A percentile compares a stretch with the other conserved stretches of the same genome.
Conservation (phyloP, 2,329 filamentous ascomycete species). For the Annulohypoxylon truncatum region DNA sequence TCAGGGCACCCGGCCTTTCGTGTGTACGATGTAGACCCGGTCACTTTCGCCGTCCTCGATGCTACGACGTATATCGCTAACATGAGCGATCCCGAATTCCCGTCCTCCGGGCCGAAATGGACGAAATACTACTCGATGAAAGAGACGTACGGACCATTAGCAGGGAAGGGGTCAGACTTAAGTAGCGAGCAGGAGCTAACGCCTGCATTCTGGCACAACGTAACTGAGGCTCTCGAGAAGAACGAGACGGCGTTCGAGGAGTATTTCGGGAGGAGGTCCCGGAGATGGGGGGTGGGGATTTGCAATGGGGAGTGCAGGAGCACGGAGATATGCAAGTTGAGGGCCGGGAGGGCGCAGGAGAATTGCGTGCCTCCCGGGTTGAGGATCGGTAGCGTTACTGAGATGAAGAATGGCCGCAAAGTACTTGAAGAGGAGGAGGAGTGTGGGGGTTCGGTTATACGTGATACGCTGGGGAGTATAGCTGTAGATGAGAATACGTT, state of each 20-base stretch:
- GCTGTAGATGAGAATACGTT: conserved; percentile 30
- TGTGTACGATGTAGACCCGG: conserved; percentile 68
- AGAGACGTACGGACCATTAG: conserved; percentile 61
- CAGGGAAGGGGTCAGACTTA: conserved; percentile 50
- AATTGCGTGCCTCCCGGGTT: conserved; percentile 59
- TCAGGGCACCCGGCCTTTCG: conserved; percentile 68
- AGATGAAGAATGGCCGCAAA: conserved; percentile 16
- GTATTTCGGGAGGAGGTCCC: conserved; percentile 60
- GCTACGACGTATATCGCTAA: conserved; percentile 66
- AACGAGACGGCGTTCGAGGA: conserved; percentile 58
- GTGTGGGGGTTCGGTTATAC: conserved; percentile 39
- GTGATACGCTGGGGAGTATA: conserved; percentile 37
- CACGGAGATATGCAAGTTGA: conserved; percentile 63
- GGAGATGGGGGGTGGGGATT: conserved; percentile 56
- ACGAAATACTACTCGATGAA: conserved; percentile 67
- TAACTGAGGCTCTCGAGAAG: conserved; percentile 61
- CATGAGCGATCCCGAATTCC: conserved; percentile 57
- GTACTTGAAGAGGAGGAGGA: conserved; percentile 37
- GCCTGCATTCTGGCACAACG: conserved; percentile 69
- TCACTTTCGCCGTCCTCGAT: conserved; percentile 66
- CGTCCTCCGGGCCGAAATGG: conserved; percentile 61
- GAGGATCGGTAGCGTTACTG: conserved; percentile 48
- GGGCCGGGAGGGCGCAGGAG: conserved; percentile 63
- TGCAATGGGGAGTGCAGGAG: conserved; percentile 51
- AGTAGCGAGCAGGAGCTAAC: conserved; percentile 57